These are phyloP conservation scores for Hydnomerulius pinastri DNA, from an alignment of 768 basidiomycete species.

Conservation along the genomic window DNA sequence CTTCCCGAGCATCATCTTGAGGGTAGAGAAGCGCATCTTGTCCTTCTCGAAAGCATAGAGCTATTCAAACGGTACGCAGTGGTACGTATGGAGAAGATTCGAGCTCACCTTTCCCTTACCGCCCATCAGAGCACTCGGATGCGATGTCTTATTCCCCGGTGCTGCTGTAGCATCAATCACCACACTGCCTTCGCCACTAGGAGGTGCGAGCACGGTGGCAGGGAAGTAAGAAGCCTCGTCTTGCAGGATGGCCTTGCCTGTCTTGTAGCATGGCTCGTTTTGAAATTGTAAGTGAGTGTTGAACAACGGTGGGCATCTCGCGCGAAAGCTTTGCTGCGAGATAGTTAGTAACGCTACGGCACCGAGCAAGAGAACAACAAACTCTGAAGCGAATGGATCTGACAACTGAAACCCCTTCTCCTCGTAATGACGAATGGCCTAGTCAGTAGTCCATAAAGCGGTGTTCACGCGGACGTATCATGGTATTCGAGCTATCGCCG, in stretches of 20 bases:
- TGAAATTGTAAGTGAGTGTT: constrained; percentile 65
- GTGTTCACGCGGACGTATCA: constrained; percentile 88
- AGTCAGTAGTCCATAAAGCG: constrained; percentile 61
- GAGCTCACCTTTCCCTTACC: constrained; percentile 86
- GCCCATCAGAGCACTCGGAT: constrained; percentile 85
- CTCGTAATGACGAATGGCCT: constrained; percentile 60
- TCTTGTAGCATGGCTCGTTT: constrained; percentile 69
- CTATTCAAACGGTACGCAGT: too few relatives aligned
- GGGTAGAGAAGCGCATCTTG: constrained; percentile 74
- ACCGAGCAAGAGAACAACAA: constrained; percentile 4
- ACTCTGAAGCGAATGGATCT: constrained; percentile 58
- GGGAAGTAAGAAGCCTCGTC: constrained; percentile 99
- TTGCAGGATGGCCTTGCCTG: constrained; percentile 88
- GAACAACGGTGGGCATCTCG: constrained; percentile 81
- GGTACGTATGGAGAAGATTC: neutral
- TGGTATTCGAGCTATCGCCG: constrained; percentile 64
- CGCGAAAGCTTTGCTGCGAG: constrained; percentile 58
- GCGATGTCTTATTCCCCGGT: constrained; percentile 97
- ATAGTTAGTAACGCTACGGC: constrained; percentile 2
- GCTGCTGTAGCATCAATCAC: constrained; percentile 96
- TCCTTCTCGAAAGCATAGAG: constrained; percentile 91
- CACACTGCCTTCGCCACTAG: constrained; percentile 45
- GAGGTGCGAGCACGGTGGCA: constrained; percentile 81
- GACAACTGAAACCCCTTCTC: constrained; percentile 56
- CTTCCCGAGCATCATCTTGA: constrained; percentile 82